Evolutionary conservation across 129 eudicot species (phyloP).

Genomic region (Chrysanthemum lavandulifolium): DNA sequence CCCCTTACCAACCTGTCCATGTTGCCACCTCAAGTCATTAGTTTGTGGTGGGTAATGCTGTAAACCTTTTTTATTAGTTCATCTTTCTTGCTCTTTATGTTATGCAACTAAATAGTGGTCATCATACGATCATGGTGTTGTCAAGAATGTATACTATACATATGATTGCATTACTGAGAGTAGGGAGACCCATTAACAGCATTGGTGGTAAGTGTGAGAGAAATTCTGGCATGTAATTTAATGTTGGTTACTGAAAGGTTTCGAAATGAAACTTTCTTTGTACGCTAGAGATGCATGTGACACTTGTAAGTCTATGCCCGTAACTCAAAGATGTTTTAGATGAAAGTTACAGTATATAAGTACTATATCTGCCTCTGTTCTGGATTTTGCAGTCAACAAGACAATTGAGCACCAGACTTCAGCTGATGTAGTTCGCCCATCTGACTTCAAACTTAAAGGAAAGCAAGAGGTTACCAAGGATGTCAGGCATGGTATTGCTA

Average conservation of each 20-base stretch:
- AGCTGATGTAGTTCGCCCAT: constrained; percentile 16
- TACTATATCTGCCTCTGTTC: constrained; percentile 5
- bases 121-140: constrained; percentile 15
- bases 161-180: constrained; percentile 1
- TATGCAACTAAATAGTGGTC: constrained; percentile 10
- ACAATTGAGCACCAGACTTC: constrained; percentile 23
- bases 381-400: constrained; percentile 30
- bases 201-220: constrained; percentile 6
- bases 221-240: constrained; percentile 12
- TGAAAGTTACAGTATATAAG: constrained; percentile 10
- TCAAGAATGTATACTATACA: constrained; percentile 1
- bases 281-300: constrained; percentile 5
- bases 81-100: constrained; percentile 15
- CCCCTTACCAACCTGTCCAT: no score
- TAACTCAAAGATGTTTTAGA: background rate
- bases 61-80: background rate
- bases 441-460: constrained; percentile 16
- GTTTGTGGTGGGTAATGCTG: constrained; percentile 13
- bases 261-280: background rate
- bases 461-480: constrained; percentile 22
- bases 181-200: background rate
- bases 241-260: background rate
- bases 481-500: constrained; percentile 31
- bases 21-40: background rate
- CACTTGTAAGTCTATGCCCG: background rate